Percentiles rank a stretch among this genome's conserved stretches.
Evolutionary conservation across 345 rosid genomes (phyloP).

Genomic region (Moricandia moricandioides): DNA sequence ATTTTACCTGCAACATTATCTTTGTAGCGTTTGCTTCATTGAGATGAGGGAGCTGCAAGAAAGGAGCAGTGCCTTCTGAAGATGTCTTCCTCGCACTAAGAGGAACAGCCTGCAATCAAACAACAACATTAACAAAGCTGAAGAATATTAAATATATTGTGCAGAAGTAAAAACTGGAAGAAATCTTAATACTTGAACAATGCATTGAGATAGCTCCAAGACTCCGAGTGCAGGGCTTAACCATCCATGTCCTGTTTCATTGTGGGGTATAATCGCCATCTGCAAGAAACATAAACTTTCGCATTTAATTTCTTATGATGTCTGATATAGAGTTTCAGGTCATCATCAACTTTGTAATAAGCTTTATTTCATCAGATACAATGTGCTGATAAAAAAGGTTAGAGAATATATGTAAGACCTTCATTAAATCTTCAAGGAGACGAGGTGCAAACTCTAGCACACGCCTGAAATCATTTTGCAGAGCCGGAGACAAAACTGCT

Average conservation of each 20-base stretch:
- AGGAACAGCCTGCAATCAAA: conserved; percentile 76
- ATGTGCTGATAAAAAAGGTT: neutral
- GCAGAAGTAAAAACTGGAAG: neutral
- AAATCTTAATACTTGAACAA: conserved; percentile 63
- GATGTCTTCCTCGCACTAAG: conserved; percentile 81
- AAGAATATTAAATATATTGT: neutral
- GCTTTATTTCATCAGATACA: neutral
- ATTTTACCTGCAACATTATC: conserved; percentile 56
- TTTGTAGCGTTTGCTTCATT: conserved; percentile 60
- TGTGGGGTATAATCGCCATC: conserved; percentile 91
- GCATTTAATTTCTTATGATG: neutral
- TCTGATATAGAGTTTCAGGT: neutral
- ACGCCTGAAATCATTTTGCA: conserved; percentile 69
- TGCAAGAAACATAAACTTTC: conserved; percentile 33
- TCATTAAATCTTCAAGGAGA: conserved; percentile 91
- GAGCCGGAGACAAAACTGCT: conserved; percentile 61
- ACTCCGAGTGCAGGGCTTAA: conserved; percentile 92
- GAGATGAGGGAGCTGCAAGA: conserved; percentile 88
- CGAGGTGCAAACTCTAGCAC: conserved; percentile 91
- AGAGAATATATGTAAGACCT: conserved; percentile 43
- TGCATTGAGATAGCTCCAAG: conserved; percentile 84
- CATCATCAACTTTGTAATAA: conserved; percentile 3
- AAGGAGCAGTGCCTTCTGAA: conserved; percentile 79
- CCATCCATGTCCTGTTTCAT: conserved; percentile 90
- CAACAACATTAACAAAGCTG: neutral